Evolutionary conservation across 2,329 filamentous ascomycete species (phyloP).

Genomic region (Botryotinia convoluta): DNA sequence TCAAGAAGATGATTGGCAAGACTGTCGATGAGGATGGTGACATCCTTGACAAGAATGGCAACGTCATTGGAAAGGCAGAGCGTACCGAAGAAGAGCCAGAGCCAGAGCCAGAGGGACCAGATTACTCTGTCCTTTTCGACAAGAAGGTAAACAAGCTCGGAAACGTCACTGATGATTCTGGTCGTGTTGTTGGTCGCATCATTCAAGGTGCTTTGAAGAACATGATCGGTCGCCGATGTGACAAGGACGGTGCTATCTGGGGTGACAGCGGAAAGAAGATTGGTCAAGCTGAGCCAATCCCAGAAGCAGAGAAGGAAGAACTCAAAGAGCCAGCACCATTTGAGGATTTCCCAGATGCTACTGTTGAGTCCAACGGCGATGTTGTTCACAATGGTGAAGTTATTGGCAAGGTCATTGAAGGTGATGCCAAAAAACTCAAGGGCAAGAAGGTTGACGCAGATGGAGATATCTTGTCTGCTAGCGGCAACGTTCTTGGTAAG

Average conservation of each 20-base stretch:
- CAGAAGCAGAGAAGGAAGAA: slow-evolving; percentile 52
- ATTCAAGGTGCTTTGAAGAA: slow-evolving; percentile 62
- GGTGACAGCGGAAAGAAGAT: slow-evolving; percentile 67
- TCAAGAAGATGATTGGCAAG: slow-evolving; percentile 62
- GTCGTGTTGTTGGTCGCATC: slow-evolving; percentile 58
- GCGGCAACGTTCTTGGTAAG: slow-evolving; percentile 64
- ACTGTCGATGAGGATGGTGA: slow-evolving; percentile 79
- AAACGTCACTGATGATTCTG: slow-evolving; percentile 54
- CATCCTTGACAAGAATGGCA: slow-evolving; percentile 72
- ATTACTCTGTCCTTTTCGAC: slow-evolving; percentile 51
- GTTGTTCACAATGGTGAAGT: slow-evolving; percentile 53
- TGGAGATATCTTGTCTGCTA: slow-evolving; percentile 64
- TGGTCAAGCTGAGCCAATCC: slow-evolving; percentile 64
- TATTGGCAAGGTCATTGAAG: slow-evolving; percentile 59
- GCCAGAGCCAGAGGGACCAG: slow-evolving; percentile 34
- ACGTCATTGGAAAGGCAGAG: slow-evolving; percentile 44
- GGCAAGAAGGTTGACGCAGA: slow-evolving; percentile 67
- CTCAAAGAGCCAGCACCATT: slow-evolving; percentile 49
- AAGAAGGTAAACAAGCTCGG: slow-evolving; percentile 59
- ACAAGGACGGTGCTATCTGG: slow-evolving; percentile 68
- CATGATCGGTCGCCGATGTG: slow-evolving; percentile 61
- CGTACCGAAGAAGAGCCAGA: slow-evolving; percentile 36
- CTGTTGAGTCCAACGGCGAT: slow-evolving; percentile 53
- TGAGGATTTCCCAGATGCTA: slow-evolving; percentile 55
- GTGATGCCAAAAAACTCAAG: slow-evolving; percentile 60